These are phyloP conservation scores for Aureobasidium sp. DNA, from an alignment of 2,329 filamentous ascomycete genomes.

Conservation along the genomic window DNA sequence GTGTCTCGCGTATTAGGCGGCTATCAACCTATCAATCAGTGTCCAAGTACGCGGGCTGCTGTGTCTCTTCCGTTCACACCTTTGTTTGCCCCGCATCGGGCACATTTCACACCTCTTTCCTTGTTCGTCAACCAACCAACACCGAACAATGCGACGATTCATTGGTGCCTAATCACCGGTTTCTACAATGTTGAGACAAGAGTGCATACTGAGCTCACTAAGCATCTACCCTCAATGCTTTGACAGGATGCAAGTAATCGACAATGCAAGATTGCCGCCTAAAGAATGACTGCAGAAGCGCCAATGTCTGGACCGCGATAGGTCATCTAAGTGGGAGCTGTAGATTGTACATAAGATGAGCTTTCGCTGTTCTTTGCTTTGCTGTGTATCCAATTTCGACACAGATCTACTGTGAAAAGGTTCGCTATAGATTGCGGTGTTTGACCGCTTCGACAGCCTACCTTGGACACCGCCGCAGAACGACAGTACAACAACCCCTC, in stretches of 20 bases:
- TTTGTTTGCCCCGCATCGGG: background rate
- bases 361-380: background rate
- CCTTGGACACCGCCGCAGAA: background rate
- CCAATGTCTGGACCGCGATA: background rate
- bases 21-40: background rate
- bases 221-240: background rate
- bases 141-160: background rate
- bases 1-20: background rate
- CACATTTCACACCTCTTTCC: background rate
- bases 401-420: background rate
- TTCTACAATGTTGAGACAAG: background rate
- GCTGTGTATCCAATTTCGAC: background rate
- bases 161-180: background rate
- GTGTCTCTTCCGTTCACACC: background rate
- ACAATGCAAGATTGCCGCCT: background rate
- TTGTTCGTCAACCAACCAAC: background rate
- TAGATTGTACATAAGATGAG: background rate
- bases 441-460: background rate
- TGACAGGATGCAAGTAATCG: background rate
- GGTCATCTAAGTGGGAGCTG: background rate
- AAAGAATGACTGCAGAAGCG: background rate
- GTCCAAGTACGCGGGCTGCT: background rate
- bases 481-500: no score
- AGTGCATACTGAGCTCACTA: background rate
- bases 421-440: background rate